These are phyloP conservation scores for Sugiyamaella castrensis DNA, from an alignment of 1,139 yeast genomes.

Conservation along the genomic window DNA sequence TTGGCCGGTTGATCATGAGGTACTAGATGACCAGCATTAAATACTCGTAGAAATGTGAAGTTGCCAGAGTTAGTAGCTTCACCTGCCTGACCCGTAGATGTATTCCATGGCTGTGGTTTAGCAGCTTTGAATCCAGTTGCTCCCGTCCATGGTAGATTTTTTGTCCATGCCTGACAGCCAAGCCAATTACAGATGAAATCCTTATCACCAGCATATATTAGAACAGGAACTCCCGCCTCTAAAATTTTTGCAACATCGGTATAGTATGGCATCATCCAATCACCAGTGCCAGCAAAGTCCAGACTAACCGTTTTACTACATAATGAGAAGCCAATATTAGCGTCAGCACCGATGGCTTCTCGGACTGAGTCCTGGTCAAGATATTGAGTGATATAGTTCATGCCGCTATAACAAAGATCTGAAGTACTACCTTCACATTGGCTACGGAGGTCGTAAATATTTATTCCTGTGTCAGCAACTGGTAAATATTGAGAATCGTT, in stretches of 20 bases:
- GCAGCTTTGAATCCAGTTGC: slow-evolving; percentile 31
- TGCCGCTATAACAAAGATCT: slow-evolving; percentile 66
- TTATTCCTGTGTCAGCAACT: slow-evolving; percentile 56
- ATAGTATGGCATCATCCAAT: slow-evolving; percentile 59
- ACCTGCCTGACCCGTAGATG: slow-evolving; percentile 43
- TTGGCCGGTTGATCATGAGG: slow-evolving; percentile 78
- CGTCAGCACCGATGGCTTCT: slow-evolving; percentile 86
- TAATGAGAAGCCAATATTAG: slow-evolving; percentile 62
- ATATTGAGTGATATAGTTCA: slow-evolving; percentile 62
- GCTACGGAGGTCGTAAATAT: slow-evolving; percentile 65
- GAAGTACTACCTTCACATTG: slow-evolving; percentile 47
- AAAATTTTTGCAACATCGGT: slow-evolving; percentile 54
- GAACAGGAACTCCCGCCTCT: slow-evolving; percentile 60
- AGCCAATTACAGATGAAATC: slow-evolving; percentile 91
- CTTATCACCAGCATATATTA: slow-evolving; percentile 85
- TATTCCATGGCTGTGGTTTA: slow-evolving; percentile 38
- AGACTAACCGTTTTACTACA: slow-evolving; percentile 51
- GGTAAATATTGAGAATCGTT: slow-evolving; percentile 75
- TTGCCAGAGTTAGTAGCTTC: slow-evolving; percentile 53
- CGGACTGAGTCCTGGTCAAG: slow-evolving; percentile 66
- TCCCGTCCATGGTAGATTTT: slow-evolving; percentile 60
- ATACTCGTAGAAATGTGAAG: slow-evolving; percentile 61
- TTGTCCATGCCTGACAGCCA: slow-evolving; percentile 79
- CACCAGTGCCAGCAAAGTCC: slow-evolving; percentile 56
- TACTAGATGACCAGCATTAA: slow-evolving; percentile 68